phyloP scores from a whole-genome alignment of 768 basidiomycete genomes.

The Tephrocybe rancida region DNA sequence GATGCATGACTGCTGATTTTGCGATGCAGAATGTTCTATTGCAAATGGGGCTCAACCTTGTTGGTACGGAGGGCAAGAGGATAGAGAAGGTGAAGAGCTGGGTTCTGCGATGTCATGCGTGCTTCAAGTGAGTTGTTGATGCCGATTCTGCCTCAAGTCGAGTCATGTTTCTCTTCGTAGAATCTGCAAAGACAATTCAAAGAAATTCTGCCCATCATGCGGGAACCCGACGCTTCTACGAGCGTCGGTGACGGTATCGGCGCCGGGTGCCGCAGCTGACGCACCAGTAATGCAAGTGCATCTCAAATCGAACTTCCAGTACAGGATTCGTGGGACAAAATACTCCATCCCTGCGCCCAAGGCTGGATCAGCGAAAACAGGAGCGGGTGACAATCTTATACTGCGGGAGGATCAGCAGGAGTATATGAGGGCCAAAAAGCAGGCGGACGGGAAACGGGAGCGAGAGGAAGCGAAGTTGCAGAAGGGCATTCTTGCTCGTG shows the following conservation, averaged over 20 bases:
- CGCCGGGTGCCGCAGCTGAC: slow-evolving; percentile 60
- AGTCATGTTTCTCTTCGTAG: slow-evolving; percentile 39
- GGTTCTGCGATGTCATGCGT: slow-evolving; percentile 96
- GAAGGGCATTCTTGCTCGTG: slow-evolving; percentile 57
- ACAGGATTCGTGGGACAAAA: slow-evolving; percentile 86
- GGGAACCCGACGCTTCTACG: slow-evolving; percentile 91
- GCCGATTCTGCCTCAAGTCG: slow-evolving; percentile 1
- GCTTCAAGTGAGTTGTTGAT: slow-evolving; percentile 86
- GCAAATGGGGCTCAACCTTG: slow-evolving; percentile 90
- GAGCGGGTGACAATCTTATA: slow-evolving; percentile 81
- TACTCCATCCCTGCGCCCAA: slow-evolving; percentile 93
- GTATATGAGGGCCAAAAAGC: slow-evolving; percentile 82
- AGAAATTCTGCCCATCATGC: slow-evolving; percentile 97
- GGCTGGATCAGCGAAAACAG: slow-evolving; percentile 83
- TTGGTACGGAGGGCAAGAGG: slow-evolving; percentile 87
- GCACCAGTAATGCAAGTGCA: slow-evolving; percentile 83
- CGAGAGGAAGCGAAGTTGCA: slow-evolving; percentile 80
- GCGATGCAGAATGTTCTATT: slow-evolving; percentile 98
- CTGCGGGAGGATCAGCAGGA: slow-evolving; percentile 92
- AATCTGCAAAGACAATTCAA: slow-evolving; percentile 92
- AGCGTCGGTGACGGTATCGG: slow-evolving; percentile 84
- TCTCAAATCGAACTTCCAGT: slow-evolving; percentile 95
- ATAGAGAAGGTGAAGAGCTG: slow-evolving; percentile 93
- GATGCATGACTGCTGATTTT: slow-evolving; percentile 98
- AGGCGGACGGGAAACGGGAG: slow-evolving; percentile 68